Evolutionary conservation across 1,284 basidiomycete species (phyloP), one percentile per base, ranked within the genome.

Genomic region (Hypsizygus ulmarius): DNA sequence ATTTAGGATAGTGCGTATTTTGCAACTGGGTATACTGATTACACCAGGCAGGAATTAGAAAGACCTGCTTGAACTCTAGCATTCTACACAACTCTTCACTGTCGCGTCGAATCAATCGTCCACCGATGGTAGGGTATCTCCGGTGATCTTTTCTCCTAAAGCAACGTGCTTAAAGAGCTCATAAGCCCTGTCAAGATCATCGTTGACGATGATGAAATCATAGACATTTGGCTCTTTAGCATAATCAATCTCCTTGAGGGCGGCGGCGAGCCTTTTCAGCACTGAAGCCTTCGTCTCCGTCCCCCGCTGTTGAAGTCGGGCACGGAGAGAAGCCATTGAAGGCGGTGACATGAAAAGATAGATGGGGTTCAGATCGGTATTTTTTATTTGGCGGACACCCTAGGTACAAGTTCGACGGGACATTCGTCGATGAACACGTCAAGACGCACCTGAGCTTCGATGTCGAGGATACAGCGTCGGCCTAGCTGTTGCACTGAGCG

Each of bases 281-380:
- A 96, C 78, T 10, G 84, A 81, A 1, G 80, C 80, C 10, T 86
- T 82, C 4, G 82, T 81, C 65, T 99, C 96, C 8, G 97, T 98
- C 0, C 91, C 93, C 3, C 96, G 84, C 0, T 81, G 78, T 29
- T 77, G 74, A 6, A 99, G 77, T 34, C 97, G 85, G 5, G 68
- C 53, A 29, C 81, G 80, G 30, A 97, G 81, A 10, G 71, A 72
- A 6, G 74, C 36, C 61, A 97, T 72, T 7, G 83, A 81, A 0
- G 96, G 97, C 0, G 96, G 96, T 0, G 92, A 86, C 61, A 99
- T 82, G 71, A 99, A 99, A 58, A 97, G 80, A 70, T 87, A 97
- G 53, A 97, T 78, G 5, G 95, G 91, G 59, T 90, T 78, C 36
- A 99, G 72, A 44, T 81, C 69, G 58, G 88, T 82, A 27, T 75